A percentile compares a stretch with the other conserved stretches of the same genome.
phyloP scores from a whole-genome alignment of 495 filamentous ascomycete species.

The Cercophora samala region DNA sequence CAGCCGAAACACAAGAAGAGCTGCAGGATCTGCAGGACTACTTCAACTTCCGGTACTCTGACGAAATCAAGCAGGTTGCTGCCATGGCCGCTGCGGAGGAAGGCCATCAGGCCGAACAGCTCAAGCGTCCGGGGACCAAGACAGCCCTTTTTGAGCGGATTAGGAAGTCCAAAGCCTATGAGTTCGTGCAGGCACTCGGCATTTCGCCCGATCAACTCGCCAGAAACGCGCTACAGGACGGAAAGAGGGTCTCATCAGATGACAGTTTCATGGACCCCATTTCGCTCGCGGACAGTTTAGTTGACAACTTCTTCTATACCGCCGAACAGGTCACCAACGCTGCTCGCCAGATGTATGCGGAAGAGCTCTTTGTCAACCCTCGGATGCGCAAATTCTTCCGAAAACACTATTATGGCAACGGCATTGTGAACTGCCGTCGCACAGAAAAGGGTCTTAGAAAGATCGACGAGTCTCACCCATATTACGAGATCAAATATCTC shows the following conservation, averaged over 20 bases:
- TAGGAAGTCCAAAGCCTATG: constrained; percentile 71
- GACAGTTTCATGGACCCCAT: constrained; percentile 73
- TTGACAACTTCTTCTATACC: constrained; percentile 69
- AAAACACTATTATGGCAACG: constrained; percentile 73
- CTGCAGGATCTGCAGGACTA: constrained; percentile 96
- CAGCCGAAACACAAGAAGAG: constrained; percentile 82
- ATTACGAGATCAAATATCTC: constrained; percentile 97
- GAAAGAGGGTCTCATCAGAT: constrained; percentile 74
- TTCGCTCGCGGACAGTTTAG: constrained; percentile 75
- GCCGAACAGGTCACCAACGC: constrained; percentile 70
- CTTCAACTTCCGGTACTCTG: constrained; percentile 88
- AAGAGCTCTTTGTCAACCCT: constrained; percentile 84
- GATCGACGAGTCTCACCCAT: constrained; percentile 93
- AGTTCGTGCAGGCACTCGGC: constrained; percentile 82
- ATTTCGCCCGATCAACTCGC: constrained; percentile 86
- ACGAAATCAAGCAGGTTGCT: constrained; percentile 72
- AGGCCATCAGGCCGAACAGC: constrained; percentile 42
- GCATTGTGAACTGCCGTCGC: constrained; percentile 76
- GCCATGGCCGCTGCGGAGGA: constrained; percentile 57
- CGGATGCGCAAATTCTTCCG: constrained; percentile 87
- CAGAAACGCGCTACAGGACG: constrained; percentile 73
- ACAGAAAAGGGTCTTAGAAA: constrained; percentile 92
- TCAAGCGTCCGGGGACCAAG: constrained; percentile 74
- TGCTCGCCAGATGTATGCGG: constrained; percentile 82
- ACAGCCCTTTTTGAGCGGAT: constrained; percentile 77